Conservation (phyloP, 2,329 filamentous ascomycete genomes). For the Trichoderma breve region DNA sequence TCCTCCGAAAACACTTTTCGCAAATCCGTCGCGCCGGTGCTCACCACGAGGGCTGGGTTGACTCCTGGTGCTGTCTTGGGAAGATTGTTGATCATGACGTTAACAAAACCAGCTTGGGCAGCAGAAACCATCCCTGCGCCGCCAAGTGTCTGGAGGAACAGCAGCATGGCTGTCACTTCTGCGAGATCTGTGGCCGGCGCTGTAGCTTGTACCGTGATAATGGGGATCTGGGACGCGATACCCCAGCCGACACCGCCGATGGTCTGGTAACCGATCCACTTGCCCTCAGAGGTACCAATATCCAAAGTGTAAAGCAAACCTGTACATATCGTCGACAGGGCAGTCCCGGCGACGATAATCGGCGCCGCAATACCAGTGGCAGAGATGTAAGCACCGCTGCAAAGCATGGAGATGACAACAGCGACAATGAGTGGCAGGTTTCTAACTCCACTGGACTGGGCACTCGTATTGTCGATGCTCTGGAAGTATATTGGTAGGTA, state of each 20-base stretch:
- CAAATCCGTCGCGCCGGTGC: background rate
- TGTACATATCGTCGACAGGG: background rate
- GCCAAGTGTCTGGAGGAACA: background rate
- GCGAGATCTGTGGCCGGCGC: background rate
- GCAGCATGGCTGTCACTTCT: background rate
- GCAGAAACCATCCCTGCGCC: background rate
- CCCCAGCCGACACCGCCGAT: background rate
- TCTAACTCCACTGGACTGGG: background rate
- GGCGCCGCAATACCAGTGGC: background rate
- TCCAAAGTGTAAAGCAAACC: background rate
- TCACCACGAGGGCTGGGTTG: background rate
- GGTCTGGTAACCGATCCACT: background rate
- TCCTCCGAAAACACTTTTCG: background rate
- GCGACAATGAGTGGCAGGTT: background rate
- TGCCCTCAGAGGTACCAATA: background rate
- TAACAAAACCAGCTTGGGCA: background rate
- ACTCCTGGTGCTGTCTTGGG: background rate
- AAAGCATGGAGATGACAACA: background rate
- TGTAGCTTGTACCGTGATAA: background rate
- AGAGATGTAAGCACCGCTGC: background rate
- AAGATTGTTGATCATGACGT: background rate
- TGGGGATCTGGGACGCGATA: background rate
- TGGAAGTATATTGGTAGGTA: background rate
- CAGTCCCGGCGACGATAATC: background rate
- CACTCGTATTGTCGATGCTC: background rate